Evolutionary conservation across 441 rosid genomes (phyloP).

Genomic region (Aquilaria agallochum): DNA sequence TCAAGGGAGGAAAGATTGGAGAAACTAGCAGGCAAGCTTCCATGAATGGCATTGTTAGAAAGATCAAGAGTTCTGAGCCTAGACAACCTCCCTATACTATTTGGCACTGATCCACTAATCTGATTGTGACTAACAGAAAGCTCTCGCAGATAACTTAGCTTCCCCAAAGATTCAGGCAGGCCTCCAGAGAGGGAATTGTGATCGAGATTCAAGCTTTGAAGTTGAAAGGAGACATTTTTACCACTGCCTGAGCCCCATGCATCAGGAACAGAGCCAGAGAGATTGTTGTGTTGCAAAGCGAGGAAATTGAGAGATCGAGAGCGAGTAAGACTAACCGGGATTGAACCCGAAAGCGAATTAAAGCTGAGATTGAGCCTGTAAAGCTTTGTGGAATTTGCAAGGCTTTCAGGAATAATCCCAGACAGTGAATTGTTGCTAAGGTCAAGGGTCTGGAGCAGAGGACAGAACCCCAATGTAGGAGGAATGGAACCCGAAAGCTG

Average conservation of each 20-base stretch:
- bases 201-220: slow-evolving; percentile 13
- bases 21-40: slow-evolving; percentile 34
- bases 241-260: too few species aligned
- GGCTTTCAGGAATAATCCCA: slow-evolving; percentile 47
- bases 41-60: slow-evolving; percentile 34
- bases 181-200: slow-evolving; percentile 45
- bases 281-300: slow-evolving; percentile 52
- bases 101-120: slow-evolving; percentile 36
- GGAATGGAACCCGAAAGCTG: slow-evolving; percentile 67
- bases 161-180: slow-evolving; percentile 45
- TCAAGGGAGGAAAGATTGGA: slow-evolving; percentile 35
- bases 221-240: slow-evolving; percentile 2
- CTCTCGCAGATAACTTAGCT: slow-evolving; percentile 38
- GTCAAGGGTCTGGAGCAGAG: slow-evolving; percentile 59
- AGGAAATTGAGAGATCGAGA: slow-evolving; percentile 50
- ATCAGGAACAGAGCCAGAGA: too few species aligned
- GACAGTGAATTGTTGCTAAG: slow-evolving; percentile 49
- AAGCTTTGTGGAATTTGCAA: slow-evolving; percentile 58
- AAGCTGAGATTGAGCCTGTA: slow-evolving; percentile 53
- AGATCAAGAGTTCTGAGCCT: slow-evolving; percentile 30
- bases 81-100: slow-evolving; percentile 29
- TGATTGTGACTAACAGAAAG: slow-evolving; percentile 35
- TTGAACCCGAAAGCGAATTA: slow-evolving; percentile 50
- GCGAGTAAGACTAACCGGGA: slow-evolving; percentile 37
- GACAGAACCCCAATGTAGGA: slow-evolving; percentile 51